A percentile compares a stretch with the other conserved stretches of the same genome.
These are phyloP conservation scores for Wickerhamiella occidentalis DNA, from an alignment of 805 yeast genomes.

Conservation along the genomic window DNA sequence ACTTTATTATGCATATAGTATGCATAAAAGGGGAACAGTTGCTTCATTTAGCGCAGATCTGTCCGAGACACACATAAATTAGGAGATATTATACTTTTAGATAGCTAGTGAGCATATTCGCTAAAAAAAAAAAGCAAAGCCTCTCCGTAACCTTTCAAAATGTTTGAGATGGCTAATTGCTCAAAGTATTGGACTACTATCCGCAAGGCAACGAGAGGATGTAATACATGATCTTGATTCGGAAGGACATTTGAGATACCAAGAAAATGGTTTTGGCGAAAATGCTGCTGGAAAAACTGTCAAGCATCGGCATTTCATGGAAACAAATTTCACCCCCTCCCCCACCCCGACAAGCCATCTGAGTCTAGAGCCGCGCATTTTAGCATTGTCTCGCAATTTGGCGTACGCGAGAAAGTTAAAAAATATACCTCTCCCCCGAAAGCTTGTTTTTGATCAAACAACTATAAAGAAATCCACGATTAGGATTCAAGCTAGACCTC, in stretches of 20 bases:
- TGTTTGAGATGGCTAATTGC: not conserved
- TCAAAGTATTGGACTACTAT: not conserved
- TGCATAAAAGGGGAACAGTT: not conserved
- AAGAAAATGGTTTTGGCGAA: too few species aligned
- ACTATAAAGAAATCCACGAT: too few species aligned
- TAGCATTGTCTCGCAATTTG: not conserved
- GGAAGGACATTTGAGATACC: too few species aligned
- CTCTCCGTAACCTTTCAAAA: not conserved
- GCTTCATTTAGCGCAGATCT: not conserved
- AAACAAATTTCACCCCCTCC: too few species aligned
- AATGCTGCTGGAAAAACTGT: too few species aligned
- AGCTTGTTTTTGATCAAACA: too few species aligned
- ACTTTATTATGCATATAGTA: not conserved
- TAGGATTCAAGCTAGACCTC: too few species aligned
- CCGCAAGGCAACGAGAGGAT: not conserved
- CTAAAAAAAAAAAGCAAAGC: not conserved
- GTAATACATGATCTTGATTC: not conserved
- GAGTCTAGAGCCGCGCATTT: not conserved
- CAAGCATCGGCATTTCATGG: too few species aligned
- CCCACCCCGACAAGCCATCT: not conserved
- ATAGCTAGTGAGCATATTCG: not conserved
- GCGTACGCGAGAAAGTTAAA: not conserved
- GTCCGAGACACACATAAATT: not conserved
- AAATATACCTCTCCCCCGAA: not conserved
- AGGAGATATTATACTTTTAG: not conserved